These are phyloP conservation scores for Martiniozyma abietophila DNA, from an alignment of 805 yeast species.

Conservation along the genomic window DNA sequence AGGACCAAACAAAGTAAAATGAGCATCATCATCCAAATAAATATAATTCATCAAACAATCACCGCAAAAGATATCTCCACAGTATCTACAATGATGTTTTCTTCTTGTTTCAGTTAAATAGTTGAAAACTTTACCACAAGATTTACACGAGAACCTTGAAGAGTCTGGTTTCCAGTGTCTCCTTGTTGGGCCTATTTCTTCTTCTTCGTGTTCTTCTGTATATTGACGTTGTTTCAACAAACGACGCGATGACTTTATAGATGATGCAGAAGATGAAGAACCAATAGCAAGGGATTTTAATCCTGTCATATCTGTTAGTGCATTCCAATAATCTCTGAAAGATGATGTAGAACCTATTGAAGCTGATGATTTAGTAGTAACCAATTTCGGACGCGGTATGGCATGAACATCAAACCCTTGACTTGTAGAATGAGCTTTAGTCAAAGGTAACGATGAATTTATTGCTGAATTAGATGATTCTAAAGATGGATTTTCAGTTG, in stretches of 20 bases:
- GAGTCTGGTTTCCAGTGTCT: conserved; percentile 72
- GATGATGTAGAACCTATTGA: conserved; percentile 5
- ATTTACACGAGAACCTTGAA: conserved; percentile 51
- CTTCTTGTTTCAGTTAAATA: conserved; percentile 58
- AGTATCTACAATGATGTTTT: conserved; percentile 32
- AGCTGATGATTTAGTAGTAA: not conserved
- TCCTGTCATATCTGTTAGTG: conserved; percentile 1
- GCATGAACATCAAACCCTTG: conserved; percentile 9
- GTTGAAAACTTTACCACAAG: conserved; percentile 62
- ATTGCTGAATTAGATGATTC: conserved; percentile 4
- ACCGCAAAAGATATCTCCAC: conserved; percentile 34
- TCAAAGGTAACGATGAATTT: no score
- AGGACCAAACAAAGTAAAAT: conserved; percentile 27
- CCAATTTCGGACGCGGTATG: conserved; percentile 8
- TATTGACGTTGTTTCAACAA: no score
- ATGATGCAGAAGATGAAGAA: conserved; percentile 15
- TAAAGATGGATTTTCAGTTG: conserved; percentile 11
- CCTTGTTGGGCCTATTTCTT: conserved; percentile 37
- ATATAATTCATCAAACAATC: conserved; percentile 28
- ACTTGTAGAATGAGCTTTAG: no score
- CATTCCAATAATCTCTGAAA: conserved; percentile 4
- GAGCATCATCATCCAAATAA: conserved; percentile 27
- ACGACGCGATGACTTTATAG: conserved; percentile 18
- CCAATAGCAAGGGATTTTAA: conserved; percentile 1
- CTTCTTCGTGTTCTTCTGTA: conserved; percentile 12